Evolutionary conservation across 768 basidiomycete species (phyloP), one percentile per base, ranked within the genome.

Genomic region (Mycena leptocephala): DNA sequence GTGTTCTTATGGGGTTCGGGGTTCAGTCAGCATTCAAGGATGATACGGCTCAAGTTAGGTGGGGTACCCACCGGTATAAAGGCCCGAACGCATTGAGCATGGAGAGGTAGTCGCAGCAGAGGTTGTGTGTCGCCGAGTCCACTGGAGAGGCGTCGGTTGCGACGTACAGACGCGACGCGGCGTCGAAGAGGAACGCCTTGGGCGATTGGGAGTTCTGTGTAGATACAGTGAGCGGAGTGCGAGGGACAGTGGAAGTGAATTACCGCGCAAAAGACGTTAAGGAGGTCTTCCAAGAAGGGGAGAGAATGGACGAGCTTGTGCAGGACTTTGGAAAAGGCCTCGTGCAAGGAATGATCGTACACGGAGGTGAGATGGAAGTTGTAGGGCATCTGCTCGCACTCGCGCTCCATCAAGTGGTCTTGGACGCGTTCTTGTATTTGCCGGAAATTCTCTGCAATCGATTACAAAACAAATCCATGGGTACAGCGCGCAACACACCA

Each of bases 111-210:
- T 99, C 97, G 77, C 95, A 96, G 80, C 96, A 97, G 24, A 98
- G 89, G 76, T 94, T 95, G 80, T 97, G 94, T 0, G 96, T 97
- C 5, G 93, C 93, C 72, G 93, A 90, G 82, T 99, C 97, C 32
- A 98, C 95, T 6, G 97, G 96, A 0, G 95, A 96, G 22, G 94
- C 93, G 80, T 99, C 98, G 14, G 97, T 97, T 14, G 97, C 97
- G n/a, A 99, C 89, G 81, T 97, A 97, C 32, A 98, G 87, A 62
- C 96, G 90, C 28, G 96, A 96, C 5, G 89, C 89, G 22, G 92
- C 93, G 81, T 99, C 97, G 79, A 98, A 99, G 18, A 99, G 85
- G 82, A 97, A 99, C 0, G 97, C 96, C 83, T 99, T 99, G 43
- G 96, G 93, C 35, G 97, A 95, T 80, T 95, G 95, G 2, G 95